phyloP scores from a whole-genome alignment of 345 rosid species.

The Citrus inodora region DNA sequence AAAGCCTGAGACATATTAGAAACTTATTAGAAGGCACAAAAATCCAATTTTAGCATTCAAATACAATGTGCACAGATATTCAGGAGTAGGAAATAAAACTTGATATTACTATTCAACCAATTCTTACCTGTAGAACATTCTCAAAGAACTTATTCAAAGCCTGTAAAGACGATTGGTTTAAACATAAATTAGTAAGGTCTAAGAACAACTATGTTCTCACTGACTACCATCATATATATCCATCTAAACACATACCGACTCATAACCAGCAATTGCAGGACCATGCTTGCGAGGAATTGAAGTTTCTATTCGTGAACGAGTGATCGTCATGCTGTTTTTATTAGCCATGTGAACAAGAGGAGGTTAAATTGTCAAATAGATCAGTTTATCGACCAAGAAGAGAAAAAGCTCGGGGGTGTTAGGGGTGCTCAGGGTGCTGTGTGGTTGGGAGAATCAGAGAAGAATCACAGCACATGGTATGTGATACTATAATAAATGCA shows the following conservation, averaged over 20 bases:
- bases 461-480: not conserved
- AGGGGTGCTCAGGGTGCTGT: too few species aligned
- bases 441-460: not conserved
- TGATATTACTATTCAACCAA: not conserved
- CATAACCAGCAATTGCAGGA: conserved; percentile 97
- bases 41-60: not conserved
- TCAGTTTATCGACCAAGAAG: not conserved
- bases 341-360: not conserved
- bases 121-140: conserved; percentile 76
- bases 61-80: not conserved
- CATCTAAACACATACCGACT: conserved; percentile 37
- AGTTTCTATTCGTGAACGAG: conserved; percentile 81
- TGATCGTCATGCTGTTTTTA: conserved; percentile 69
- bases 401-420: not conserved
- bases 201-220: not conserved
- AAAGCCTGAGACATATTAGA: conserved; percentile 55
- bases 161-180: conserved; percentile 32
- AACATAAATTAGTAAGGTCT: conserved; percentile 11
- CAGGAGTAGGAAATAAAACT: not conserved
- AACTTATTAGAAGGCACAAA: not conserved
- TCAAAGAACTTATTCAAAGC: conserved; percentile 89
- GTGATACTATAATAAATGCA: not conserved
- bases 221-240: not conserved
- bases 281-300: conserved; percentile 98
- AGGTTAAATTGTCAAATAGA: not conserved